phyloP scores from a whole-genome alignment of 2,329 filamentous ascomycete species.

The Verticillium albo-atrum region DNA sequence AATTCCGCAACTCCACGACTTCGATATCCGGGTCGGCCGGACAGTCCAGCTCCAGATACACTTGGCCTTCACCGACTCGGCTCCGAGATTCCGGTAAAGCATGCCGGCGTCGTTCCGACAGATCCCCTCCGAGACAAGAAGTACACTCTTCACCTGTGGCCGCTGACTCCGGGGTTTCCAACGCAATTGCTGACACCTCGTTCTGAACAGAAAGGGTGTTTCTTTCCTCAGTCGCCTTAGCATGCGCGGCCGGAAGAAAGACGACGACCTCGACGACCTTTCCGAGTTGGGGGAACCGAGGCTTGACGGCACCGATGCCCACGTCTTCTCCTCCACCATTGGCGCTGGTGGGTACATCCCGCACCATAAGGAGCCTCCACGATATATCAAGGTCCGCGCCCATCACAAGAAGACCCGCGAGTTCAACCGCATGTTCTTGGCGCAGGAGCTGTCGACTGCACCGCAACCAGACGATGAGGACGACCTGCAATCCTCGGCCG shows the following conservation, averaged over 20 bases:
- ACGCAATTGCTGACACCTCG: not conserved
- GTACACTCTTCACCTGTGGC: slow-evolving; percentile 36
- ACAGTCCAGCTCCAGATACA: slow-evolving; percentile 42
- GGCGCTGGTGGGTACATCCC: slow-evolving; percentile 70
- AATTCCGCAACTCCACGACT: slow-evolving; percentile 49
- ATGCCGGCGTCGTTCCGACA: slow-evolving; percentile 25
- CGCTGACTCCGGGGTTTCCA: not conserved
- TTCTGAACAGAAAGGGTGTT: slow-evolving; percentile 64
- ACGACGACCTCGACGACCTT: slow-evolving; percentile 56
- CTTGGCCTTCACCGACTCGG: slow-evolving; percentile 27
- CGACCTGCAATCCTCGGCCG: not conserved
- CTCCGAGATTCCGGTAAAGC: slow-evolving; percentile 35
- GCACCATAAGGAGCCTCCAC: slow-evolving; percentile 79
- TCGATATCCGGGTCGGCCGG: slow-evolving; percentile 46
- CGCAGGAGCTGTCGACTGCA: slow-evolving; percentile 68
- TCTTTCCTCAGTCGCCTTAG: slow-evolving; percentile 82
- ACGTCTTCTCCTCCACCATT: slow-evolving; percentile 74
- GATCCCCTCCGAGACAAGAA: slow-evolving; percentile 59
- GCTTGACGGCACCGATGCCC: slow-evolving; percentile 76
- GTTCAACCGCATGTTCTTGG: slow-evolving; percentile 85
- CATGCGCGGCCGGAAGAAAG: slow-evolving; percentile 74
- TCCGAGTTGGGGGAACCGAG: slow-evolving; percentile 66
- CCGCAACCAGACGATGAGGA: not conserved
- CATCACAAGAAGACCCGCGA: slow-evolving; percentile 77
- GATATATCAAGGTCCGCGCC: slow-evolving; percentile 81